These are phyloP conservation scores for Maudiozyma bulderi DNA, from an alignment of 805 yeast species.

Conservation along the genomic window DNA sequence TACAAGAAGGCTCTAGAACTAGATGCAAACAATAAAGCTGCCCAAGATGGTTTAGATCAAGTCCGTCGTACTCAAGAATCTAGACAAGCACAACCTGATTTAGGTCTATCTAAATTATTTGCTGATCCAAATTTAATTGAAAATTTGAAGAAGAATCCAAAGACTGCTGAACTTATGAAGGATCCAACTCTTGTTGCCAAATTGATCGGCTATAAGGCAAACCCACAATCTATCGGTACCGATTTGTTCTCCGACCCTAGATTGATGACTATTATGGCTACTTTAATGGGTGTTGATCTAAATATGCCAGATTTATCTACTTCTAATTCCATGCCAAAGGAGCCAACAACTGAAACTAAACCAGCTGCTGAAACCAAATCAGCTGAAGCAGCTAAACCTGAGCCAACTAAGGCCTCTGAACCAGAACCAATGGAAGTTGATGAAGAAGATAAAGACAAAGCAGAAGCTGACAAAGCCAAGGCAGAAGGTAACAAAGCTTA, in stretches of 20 bases:
- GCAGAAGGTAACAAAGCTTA: constrained; percentile 80
- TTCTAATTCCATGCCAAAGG: constrained; percentile 24
- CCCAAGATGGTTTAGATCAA: constrained; percentile 67
- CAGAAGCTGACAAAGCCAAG: constrained; percentile 59
- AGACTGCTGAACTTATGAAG: constrained; percentile 75
- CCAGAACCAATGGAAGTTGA: constrained; percentile 33
- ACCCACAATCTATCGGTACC: constrained; percentile 67
- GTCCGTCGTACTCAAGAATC: constrained; percentile 52
- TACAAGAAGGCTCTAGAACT: constrained; percentile 74
- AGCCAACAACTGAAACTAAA: constrained; percentile 21
- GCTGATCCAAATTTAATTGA: constrained; percentile 69
- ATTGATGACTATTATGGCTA: constrained; percentile 79
- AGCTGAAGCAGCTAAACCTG: constrained; percentile 7
- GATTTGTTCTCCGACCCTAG: constrained; percentile 74
- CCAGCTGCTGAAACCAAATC: constrained; percentile 8
- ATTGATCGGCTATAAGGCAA: constrained; percentile 46
- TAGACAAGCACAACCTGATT: constrained; percentile 48
- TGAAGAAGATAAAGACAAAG: constrained; percentile 30
- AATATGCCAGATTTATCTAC: constrained; percentile 33
- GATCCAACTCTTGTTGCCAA: constrained; percentile 75
- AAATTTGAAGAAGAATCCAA: constrained; percentile 73
- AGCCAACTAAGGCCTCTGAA: constrained; percentile 16
- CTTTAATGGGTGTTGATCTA: constrained; percentile 73
- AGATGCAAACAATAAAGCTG: constrained; percentile 77
- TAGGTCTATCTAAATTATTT: constrained; percentile 72